A percentile compares a stretch with the other conserved stretches of the same genome.
Evolutionary conservation across 129 eudicot species (phyloP).

Genomic region (Dittrichia graveolens): DNA sequence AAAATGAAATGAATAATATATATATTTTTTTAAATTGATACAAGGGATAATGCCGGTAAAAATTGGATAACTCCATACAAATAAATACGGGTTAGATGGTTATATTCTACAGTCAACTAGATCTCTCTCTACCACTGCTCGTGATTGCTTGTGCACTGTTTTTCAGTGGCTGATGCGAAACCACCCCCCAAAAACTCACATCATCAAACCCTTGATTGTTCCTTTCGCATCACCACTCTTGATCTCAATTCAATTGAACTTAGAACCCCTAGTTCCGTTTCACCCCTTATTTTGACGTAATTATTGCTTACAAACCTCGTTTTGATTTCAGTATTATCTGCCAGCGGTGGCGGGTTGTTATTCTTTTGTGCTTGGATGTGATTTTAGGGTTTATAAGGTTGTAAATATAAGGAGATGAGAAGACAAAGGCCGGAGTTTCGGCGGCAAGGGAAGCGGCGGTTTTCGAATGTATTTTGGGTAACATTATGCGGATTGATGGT

Average conservation of each 20-base stretch:
- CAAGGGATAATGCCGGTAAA: too few species aligned
- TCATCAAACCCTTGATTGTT: not conserved
- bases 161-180: not conserved
- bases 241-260: slow-evolving; percentile 11
- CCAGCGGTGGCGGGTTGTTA: not conserved
- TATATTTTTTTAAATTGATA: too few species aligned
- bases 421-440: slow-evolving; percentile 73
- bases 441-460: slow-evolving; percentile 66
- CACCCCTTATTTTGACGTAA: not conserved
- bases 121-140: slow-evolving; percentile 32
- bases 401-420: slow-evolving; percentile 48
- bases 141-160: slow-evolving; percentile 16
- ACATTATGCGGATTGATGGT: slow-evolving; percentile 65
- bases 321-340: slow-evolving; percentile 1
- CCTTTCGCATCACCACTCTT: slow-evolving; percentile 2
- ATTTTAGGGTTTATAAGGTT: slow-evolving; percentile 23
- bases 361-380: slow-evolving; percentile 20
- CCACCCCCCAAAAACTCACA: slow-evolving; percentile 1
- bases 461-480: slow-evolving; percentile 72
- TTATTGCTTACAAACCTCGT: slow-evolving; percentile 13
- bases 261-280: not conserved
- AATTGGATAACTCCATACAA: too few species aligned
- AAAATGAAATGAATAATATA: too few species aligned
- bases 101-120: slow-evolving; percentile 41
- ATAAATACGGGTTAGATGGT: too few species aligned